phyloP scores from a whole-genome alignment of 2,329 filamentous ascomycete species.

The Nemania sp. region DNA sequence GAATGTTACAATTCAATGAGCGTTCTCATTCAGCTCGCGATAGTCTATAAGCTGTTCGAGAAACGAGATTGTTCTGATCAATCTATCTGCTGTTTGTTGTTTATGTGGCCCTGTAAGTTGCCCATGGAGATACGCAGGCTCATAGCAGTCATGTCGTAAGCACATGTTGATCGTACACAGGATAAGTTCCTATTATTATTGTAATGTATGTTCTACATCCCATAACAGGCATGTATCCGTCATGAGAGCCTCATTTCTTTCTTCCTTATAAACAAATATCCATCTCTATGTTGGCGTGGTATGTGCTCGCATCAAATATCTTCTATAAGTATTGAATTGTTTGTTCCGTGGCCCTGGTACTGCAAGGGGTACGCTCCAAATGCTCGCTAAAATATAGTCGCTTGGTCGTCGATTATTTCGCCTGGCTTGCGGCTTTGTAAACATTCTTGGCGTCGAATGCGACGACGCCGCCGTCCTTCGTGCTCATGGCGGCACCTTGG shows the following conservation, averaged over 20 bases:
- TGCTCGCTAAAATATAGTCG: too few species aligned
- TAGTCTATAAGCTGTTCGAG: too few species aligned
- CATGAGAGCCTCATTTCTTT: neutral
- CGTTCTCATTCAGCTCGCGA: too few species aligned
- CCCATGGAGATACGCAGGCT: neutral
- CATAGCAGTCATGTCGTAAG: neutral
- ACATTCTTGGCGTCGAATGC: conserved; percentile 50
- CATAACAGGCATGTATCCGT: neutral
- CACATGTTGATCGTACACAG: neutral
- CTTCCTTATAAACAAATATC: conserved; percentile 8
- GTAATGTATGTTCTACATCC: neutral
- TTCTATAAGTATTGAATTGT: too few species aligned
- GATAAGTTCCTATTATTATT: conserved; percentile 17
- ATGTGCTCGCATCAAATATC: too few species aligned
- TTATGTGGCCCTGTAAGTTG: too few species aligned
- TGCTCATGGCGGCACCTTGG: conserved; percentile 51
- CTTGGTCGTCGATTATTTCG: neutral
- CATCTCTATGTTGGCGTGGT: conserved; percentile 1
- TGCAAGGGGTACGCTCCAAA: too few species aligned
- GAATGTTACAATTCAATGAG: too few species aligned
- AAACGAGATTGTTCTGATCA: too few species aligned
- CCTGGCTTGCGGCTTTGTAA: conserved; percentile 44
- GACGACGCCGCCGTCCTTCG: conserved; percentile 49
- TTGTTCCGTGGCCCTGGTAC: too few species aligned
- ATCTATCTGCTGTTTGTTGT: too few species aligned